Evolutionary conservation across 2,329 filamentous ascomycete species (phyloP).

Genomic region (Colletotrichum sp.): DNA sequence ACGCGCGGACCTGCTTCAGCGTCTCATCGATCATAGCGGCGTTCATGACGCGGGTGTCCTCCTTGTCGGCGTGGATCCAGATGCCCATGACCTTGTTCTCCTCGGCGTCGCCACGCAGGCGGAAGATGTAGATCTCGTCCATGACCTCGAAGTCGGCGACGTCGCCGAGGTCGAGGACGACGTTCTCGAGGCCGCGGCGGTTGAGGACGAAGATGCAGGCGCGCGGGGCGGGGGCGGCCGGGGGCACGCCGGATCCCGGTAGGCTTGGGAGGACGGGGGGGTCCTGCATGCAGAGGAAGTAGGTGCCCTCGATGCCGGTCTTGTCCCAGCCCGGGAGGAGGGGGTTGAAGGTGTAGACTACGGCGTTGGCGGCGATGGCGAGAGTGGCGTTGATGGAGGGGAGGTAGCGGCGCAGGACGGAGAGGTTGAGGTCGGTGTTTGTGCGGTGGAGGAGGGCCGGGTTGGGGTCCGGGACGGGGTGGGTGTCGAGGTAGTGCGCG

Average conservation of each 20-base stretch:
- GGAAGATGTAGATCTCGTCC: slow-evolving; percentile 56
- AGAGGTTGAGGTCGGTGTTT: slow-evolving; percentile 86
- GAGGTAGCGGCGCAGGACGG: slow-evolving; percentile 81
- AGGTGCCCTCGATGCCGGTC: slow-evolving; percentile 80
- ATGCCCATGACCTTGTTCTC: slow-evolving; percentile 52
- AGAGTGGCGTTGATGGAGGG: slow-evolving; percentile 75
- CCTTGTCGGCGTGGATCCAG: slow-evolving; percentile 58
- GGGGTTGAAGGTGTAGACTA: slow-evolving; percentile 80
- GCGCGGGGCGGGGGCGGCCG: slow-evolving; percentile 32
- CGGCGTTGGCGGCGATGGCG: slow-evolving; percentile 82
- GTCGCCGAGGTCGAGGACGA: slow-evolving; percentile 67
- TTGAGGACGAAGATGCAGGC: slow-evolving; percentile 75
- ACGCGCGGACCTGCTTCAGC: slow-evolving; percentile 35
- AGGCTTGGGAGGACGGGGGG: slow-evolving; percentile 28
- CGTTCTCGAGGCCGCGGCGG: slow-evolving; percentile 72
- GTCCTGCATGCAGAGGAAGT: slow-evolving; percentile 80
- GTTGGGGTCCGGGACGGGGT: slow-evolving; percentile 44
- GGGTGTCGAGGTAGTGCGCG: slow-evolving; percentile 48
- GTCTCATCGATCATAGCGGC: slow-evolving; percentile 45
- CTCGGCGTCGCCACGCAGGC: slow-evolving; percentile 36
- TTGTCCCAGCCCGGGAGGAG: slow-evolving; percentile 79
- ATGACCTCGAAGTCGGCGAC: slow-evolving; percentile 68
- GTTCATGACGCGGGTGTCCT: slow-evolving; percentile 46
- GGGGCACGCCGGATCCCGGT: slow-evolving; percentile 22
- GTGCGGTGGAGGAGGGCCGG: slow-evolving; percentile 65